phyloP scores from a whole-genome alignment of 2,329 filamentous ascomycete species.

The Diplocarpon mali region DNA sequence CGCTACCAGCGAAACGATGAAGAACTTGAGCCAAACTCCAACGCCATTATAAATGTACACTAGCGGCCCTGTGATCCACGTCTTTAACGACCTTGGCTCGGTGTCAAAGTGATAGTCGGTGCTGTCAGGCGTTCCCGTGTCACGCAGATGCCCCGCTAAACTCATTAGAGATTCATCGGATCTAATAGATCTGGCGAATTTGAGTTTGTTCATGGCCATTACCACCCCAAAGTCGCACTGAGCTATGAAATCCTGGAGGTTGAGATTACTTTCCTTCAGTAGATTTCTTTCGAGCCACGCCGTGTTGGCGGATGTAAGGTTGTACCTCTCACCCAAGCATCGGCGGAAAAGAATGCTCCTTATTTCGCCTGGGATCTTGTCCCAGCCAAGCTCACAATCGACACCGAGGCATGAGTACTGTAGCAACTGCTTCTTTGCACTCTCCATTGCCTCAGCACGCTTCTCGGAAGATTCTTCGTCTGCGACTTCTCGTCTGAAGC shows the following conservation, averaged over 20 bases:
- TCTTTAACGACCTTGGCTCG: background rate
- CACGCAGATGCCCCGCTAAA: background rate
- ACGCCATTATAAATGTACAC: conserved; percentile 30
- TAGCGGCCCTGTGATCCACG: conserved; percentile 5
- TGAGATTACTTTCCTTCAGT: conserved; percentile 4
- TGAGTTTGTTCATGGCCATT: conserved; percentile 10
- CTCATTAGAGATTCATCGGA: background rate
- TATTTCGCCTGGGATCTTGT: conserved; percentile 2
- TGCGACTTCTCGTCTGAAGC: background rate
- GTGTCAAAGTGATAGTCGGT: background rate
- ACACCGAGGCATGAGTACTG: conserved; percentile 1
- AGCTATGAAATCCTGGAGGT: conserved; percentile 10
- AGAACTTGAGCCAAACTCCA: conserved; percentile 33
- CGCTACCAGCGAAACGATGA: conserved; percentile 32
- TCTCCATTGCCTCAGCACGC: background rate
- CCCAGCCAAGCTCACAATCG: conserved; percentile 3
- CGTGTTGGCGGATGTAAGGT: background rate
- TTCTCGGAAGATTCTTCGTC: conserved; percentile 1
- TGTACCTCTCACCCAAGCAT: conserved; percentile 1
- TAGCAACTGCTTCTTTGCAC: background rate
- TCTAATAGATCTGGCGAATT: conserved; percentile 8
- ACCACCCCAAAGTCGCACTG: conserved; percentile 16
- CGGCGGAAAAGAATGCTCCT: conserved; percentile 3
- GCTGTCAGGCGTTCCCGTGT: background rate
- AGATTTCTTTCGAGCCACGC: conserved; percentile 12